phyloP scores from a whole-genome alignment of 2,329 filamentous ascomycete species.

The Ceratocystis harringtonii region DNA sequence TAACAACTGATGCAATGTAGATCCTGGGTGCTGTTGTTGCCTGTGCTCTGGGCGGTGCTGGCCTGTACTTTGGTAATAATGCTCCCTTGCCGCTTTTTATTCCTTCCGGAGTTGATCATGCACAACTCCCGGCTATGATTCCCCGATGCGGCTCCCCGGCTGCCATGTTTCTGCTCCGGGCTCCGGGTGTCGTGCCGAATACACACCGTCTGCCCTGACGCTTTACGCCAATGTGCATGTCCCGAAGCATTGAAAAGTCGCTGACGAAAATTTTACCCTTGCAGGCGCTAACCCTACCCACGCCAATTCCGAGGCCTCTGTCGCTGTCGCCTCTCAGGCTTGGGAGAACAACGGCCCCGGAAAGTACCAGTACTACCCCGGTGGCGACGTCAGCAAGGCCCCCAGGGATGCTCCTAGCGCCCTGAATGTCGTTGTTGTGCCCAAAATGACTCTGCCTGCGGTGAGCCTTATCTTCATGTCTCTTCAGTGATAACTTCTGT shows the following conservation, averaged over 20 bases:
- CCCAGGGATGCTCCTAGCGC: slow-evolving; percentile 88
- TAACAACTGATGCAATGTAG: slow-evolving; percentile 32
- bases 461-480: slow-evolving; percentile 31
- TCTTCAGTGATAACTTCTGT: too few relatives aligned
- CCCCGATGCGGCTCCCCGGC: neutral
- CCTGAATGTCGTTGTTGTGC: slow-evolving; percentile 85
- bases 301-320: slow-evolving; percentile 63
- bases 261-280: neutral
- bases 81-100: neutral
- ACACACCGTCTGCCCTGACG: neutral
- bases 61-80: slow-evolving; percentile 67
- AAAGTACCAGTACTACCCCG: slow-evolving; percentile 70
- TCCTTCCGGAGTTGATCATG: neutral
- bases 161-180: neutral
- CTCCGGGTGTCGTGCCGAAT: neutral
- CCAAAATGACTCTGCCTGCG: slow-evolving; percentile 84
- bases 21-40: slow-evolving; percentile 86
- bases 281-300: slow-evolving; percentile 70
- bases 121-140: neutral
- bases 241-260: neutral
- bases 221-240: neutral
- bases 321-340: slow-evolving; percentile 73
- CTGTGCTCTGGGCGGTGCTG: slow-evolving; percentile 71
- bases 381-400: slow-evolving; percentile 59
- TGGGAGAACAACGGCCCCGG: slow-evolving; percentile 62